These are phyloP conservation scores for Microascus cirrosus DNA, from an alignment of 2,329 filamentous ascomycete genomes.

Conservation along the genomic window DNA sequence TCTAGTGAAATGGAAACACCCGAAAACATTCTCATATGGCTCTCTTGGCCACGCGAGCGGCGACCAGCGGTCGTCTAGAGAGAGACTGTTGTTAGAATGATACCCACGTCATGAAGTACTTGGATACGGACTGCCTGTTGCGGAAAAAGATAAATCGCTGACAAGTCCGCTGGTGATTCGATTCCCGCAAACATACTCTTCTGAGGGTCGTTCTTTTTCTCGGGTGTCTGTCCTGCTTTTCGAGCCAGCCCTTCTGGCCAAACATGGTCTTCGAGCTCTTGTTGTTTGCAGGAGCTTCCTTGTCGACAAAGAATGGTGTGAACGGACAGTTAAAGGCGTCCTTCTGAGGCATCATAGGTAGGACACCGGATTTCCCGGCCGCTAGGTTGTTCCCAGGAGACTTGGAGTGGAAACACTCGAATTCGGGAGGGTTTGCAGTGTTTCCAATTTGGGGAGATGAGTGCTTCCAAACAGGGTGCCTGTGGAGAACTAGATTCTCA, in stretches of 20 bases:
- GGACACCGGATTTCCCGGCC: not conserved
- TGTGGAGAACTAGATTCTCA: not conserved
- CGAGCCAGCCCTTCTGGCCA: conserved; percentile 45
- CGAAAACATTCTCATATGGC: conserved; percentile 13
- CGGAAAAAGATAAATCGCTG: conserved; percentile 11
- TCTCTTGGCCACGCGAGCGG: conserved; percentile 17
- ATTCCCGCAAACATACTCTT: conserved; percentile 34
- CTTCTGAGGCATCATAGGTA: conserved; percentile 6
- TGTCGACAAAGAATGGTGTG: conserved; percentile 26
- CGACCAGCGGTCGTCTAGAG: conserved; percentile 13
- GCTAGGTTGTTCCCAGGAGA: not conserved
- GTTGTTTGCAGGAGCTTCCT: conserved; percentile 24
- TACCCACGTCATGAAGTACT: not conserved
- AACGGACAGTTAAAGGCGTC: conserved; percentile 27
- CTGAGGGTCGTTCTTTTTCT: conserved; percentile 15
- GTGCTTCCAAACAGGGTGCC: not conserved
- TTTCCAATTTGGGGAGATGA: not conserved
- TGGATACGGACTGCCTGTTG: not conserved
- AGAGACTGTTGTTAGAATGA: conserved; percentile 6
- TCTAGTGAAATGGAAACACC: conserved; percentile 37
- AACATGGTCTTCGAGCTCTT: conserved; percentile 39
- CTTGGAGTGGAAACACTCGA: not conserved
- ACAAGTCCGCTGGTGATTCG: conserved; percentile 44
- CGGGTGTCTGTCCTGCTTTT: conserved; percentile 20
- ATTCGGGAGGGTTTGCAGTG: not conserved